Base-by-base conservation (phyloP, 2,329 filamentous ascomycete species). In the Venturiaceae sp. region DNA sequence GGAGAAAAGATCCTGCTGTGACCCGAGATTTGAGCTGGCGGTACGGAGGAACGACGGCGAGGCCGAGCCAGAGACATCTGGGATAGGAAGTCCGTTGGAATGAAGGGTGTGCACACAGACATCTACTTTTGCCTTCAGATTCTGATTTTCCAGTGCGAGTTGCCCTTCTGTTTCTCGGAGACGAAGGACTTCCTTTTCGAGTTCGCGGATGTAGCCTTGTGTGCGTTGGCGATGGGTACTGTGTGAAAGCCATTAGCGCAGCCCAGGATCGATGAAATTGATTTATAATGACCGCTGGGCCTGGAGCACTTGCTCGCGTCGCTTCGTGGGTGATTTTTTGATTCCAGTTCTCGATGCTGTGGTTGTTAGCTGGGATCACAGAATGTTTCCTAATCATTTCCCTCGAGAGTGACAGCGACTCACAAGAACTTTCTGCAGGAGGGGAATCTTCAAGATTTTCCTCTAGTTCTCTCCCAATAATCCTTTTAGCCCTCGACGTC, bases 171-270 rank as follows among this genome's bases (percentile, higher is more conserved):
- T 57, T 13, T 57, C 55, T 8, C 55, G 3, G n/a, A 57, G 32
- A 57, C 39, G 55, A 9, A 57, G 36, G 11, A 57, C 55, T 36
- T 57, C 55, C 26, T 57, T 57, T 39, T 57, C 55, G n/a, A 57
- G 41, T 36, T 57, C 55, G 21, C 55, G 37, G 8, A 57, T 57
- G 55, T 57, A 57, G 21, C 55, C 55, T 57, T 57, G 55, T 11
- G 55, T 57, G n/a, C 55, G 55, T 57, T 57, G 55, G 11, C 55
- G 55, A 33, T 57, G 55, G 28, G 55, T 57, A 7, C 55, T 57
- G 26, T 21, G 2, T 39, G 21, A 11, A n/a, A 13, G 23, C 13
- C 11, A 34, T 54, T 21, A 54, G 32, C 28, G 26, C 23, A 39
- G 36, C 36, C 3, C 19, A n/a, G 36, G 5, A 16, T 3, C 36